phyloP scores from a whole-genome alignment of 495 filamentous ascomycete species.

The Tuber microsphaerosporum region DNA sequence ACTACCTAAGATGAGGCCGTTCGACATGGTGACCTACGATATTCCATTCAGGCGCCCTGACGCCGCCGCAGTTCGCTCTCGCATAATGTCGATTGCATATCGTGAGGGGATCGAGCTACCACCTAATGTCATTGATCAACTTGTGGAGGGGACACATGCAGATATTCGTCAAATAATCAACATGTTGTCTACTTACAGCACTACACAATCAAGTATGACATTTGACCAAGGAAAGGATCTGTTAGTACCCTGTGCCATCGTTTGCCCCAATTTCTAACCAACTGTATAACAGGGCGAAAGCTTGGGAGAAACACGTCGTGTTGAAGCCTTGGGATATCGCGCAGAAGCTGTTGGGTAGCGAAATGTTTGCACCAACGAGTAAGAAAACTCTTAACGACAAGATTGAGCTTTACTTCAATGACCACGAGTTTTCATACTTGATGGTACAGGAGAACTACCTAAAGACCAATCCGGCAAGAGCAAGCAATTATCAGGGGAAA shows the following conservation, averaged over 20 bases:
- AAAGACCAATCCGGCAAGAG: conserved; percentile 62
- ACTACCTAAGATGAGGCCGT: conserved; percentile 95
- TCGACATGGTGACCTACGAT: conserved; percentile 75
- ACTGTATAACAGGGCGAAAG: conserved; percentile 52
- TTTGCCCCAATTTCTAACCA: conserved; percentile 7
- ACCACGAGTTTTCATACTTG: conserved; percentile 89
- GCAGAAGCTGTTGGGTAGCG: conserved; percentile 78
- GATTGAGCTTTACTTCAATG: conserved; percentile 97
- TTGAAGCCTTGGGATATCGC: conserved; percentile 98
- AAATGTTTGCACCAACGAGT: conserved; percentile 73
- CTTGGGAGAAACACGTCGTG: conserved; percentile 95
- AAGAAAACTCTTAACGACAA: conserved; percentile 90
- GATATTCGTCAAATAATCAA: conserved; percentile 98
- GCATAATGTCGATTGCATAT: conserved; percentile 90
- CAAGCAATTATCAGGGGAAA: conserved; percentile 53
- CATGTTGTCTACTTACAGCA: conserved; percentile 89
- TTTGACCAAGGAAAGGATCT: conserved; percentile 80
- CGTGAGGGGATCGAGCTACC: conserved; percentile 84
- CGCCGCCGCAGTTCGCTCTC: conserved; percentile 74
- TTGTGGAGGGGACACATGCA: conserved; percentile 88
- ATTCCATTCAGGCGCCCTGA: conserved; percentile 84
- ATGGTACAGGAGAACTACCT: conserved; percentile 99
- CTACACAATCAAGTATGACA: conserved; percentile 70
- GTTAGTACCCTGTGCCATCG: conserved; percentile 43
- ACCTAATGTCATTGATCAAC: conserved; percentile 75